phyloP scores from a whole-genome alignment of 2,329 filamentous ascomycete genomes.

The Celoporthe dispersa region DNA sequence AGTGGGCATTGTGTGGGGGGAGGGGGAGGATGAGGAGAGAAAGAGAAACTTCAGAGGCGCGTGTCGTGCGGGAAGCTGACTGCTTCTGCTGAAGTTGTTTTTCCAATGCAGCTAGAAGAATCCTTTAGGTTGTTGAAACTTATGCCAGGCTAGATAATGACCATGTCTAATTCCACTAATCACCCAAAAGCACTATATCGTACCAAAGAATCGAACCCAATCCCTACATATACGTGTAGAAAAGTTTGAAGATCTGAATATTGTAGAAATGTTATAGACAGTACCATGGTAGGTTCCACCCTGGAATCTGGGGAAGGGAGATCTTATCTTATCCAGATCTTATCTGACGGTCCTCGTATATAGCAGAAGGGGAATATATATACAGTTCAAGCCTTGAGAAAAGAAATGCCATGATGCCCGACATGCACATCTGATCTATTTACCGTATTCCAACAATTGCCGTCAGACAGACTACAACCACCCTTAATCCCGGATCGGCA shows the following conservation, averaged over 20 bases:
- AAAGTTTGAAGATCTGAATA: background rate
- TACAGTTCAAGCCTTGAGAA: background rate
- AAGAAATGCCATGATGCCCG: background rate
- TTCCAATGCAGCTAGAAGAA: background rate
- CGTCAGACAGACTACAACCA: background rate
- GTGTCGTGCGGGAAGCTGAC: background rate
- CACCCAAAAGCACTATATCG: background rate
- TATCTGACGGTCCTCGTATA: background rate
- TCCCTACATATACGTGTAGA: background rate
- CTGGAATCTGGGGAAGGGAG: conserved; percentile 1
- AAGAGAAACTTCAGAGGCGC: no score
- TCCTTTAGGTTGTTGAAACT: background rate
- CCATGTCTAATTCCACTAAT: background rate
- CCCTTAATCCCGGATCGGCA: background rate
- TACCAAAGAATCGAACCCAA: background rate
- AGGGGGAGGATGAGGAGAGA: no score
- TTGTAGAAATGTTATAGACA: background rate
- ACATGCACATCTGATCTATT: background rate
- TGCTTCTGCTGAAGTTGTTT: background rate
- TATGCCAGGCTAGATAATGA: background rate
- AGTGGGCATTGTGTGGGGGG: background rate
- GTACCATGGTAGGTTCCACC: background rate
- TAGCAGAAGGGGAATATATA: background rate
- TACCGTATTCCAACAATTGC: background rate
- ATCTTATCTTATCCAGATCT: conserved; percentile 7